Percentiles rank a stretch among this genome's conserved stretches.
Evolutionary conservation across 805 yeast species (phyloP).

Genomic region (Candida boleticola): DNA sequence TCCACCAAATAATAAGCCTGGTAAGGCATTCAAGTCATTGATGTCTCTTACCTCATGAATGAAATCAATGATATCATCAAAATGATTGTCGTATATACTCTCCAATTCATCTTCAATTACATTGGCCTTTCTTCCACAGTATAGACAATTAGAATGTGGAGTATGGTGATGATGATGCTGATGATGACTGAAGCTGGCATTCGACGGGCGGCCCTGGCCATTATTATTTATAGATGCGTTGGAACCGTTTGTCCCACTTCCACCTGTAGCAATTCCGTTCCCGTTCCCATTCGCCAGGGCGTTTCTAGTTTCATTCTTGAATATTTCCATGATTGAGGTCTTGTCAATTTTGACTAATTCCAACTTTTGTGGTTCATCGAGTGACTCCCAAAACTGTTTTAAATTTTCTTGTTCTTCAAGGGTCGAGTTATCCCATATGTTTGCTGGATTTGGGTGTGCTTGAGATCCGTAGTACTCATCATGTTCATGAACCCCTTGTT

Average conservation of each 20-base stretch:
- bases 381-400: constrained; percentile 62
- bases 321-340: constrained; percentile 61
- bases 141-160: constrained; percentile 45
- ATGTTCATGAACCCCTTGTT: constrained; percentile 5
- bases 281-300: constrained; percentile 1
- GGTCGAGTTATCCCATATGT: constrained; percentile 47
- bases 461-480: constrained; percentile 8
- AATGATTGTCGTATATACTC: constrained; percentile 66
- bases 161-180: constrained; percentile 17
- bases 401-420: constrained; percentile 52
- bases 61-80: constrained; percentile 43
- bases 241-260: not conserved
- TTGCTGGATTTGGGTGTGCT: constrained; percentile 11
- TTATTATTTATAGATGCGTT: constrained; percentile 5
- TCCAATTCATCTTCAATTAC: constrained; percentile 78
- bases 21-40: constrained; percentile 34
- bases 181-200: constrained; percentile 39
- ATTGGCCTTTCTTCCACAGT: constrained; percentile 71
- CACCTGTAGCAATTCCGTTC: constrained; percentile 3
- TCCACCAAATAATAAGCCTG: constrained; percentile 34
- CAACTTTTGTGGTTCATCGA: constrained; percentile 59
- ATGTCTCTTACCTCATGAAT: constrained; percentile 39
- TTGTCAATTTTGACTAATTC: constrained; percentile 65
- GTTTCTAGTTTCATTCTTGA: constrained; percentile 43
- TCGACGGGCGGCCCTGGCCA: constrained; percentile 3